phyloP scores from a whole-genome alignment of 257 asterid species.

The Ilex asprella region DNA sequence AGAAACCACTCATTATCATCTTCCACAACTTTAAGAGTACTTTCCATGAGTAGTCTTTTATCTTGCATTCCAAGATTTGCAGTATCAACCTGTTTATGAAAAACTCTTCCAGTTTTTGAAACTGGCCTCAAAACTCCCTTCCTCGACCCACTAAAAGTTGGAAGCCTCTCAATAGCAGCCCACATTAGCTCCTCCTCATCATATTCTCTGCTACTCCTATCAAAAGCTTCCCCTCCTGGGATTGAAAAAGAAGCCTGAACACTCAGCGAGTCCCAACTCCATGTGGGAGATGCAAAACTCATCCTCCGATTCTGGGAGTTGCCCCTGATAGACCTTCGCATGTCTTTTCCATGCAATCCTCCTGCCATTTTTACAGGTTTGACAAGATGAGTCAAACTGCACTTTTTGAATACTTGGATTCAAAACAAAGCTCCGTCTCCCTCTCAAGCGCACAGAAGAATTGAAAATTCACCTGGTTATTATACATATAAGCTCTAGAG shows the following conservation, averaged over 20 bases:
- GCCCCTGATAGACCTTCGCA: no score
- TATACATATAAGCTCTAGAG: no score
- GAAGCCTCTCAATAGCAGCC: conserved; percentile 97
- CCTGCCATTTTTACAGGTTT: conserved; percentile 24
- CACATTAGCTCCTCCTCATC: conserved; percentile 88
- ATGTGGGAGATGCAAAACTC: conserved; percentile 35
- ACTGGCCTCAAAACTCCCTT: no score
- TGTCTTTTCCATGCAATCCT: conserved; percentile 29
- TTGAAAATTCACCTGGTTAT: no score
- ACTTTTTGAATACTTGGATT: no score
- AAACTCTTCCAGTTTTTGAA: conserved; percentile 54
- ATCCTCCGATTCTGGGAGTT: conserved; percentile 39
- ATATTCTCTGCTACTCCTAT: conserved; percentile 51
- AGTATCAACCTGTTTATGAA: conserved; percentile 61
- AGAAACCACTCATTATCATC: conserved; percentile 90
- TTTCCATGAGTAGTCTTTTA: conserved; percentile 56
- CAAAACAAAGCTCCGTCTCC: no score
- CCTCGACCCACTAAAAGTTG: conserved; percentile 41
- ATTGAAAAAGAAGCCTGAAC: conserved; percentile 61
- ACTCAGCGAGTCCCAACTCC: conserved; percentile 77
- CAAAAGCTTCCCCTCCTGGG: conserved; percentile 60
- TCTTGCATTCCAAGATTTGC: conserved; percentile 53
- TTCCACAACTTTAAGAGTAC: conserved; percentile 65
- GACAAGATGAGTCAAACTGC: neutral
- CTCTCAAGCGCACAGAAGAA: no score